Evolutionary conservation across 1,139 yeast species (phyloP).

Genomic region (Sugiyamaella neomexicana): DNA sequence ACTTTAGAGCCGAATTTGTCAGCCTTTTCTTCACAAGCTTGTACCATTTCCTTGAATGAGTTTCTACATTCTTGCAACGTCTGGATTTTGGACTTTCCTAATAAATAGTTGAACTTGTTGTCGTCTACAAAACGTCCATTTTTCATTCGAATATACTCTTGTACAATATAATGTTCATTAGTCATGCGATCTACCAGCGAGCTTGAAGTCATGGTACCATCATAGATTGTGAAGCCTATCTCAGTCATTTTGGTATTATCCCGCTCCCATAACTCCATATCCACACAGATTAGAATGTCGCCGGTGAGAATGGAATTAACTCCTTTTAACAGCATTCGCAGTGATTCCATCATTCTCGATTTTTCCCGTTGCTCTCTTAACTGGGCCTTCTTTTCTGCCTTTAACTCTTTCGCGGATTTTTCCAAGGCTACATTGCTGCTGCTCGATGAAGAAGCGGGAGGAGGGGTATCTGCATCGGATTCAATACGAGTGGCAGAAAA

Average conservation of each 20-base stretch:
- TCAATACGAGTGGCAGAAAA: conserved; percentile 1
- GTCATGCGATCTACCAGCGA: conserved; percentile 42
- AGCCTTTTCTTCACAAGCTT: conserved; percentile 21
- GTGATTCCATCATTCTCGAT: background rate
- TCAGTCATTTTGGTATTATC: conserved; percentile 54
- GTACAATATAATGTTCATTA: conserved; percentile 57
- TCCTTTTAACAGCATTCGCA: conserved; percentile 7
- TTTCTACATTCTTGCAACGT: conserved; percentile 24
- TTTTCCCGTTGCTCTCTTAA: conserved; percentile 5
- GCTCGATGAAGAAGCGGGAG: background rate
- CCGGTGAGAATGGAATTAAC: conserved; percentile 3
- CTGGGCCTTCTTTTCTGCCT: conserved; percentile 4
- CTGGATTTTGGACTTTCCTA: conserved; percentile 43
- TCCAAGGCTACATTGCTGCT: background rate
- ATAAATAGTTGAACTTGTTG: conserved; percentile 55
- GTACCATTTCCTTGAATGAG: conserved; percentile 21
- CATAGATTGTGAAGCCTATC: conserved; percentile 65
- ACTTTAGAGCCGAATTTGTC: conserved; percentile 27
- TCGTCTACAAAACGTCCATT: conserved; percentile 68
- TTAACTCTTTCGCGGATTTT: background rate
- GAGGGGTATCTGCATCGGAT: background rate
- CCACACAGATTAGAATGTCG: conserved; percentile 45
- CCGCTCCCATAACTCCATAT: conserved; percentile 65
- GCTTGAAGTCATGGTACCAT: conserved; percentile 29
- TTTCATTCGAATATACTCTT: conserved; percentile 48